Percentiles rank a stretch among this genome's conserved stretches.
Conservation (phyloP, 1,284 basidiomycete genomes). For the Tilletiopsis washingtonensis region DNA sequence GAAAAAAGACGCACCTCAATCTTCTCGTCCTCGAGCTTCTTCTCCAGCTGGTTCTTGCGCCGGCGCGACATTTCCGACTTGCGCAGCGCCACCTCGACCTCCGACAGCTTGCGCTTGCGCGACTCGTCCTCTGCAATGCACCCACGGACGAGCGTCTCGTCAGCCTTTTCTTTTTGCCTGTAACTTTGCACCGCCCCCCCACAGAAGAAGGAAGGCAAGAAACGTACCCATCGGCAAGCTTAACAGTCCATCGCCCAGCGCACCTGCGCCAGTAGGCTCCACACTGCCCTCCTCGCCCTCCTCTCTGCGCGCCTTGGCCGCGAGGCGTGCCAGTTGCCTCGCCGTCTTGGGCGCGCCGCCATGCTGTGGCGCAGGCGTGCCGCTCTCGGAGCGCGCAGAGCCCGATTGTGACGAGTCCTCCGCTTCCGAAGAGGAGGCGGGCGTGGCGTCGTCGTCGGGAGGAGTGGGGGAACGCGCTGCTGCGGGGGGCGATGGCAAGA, state of each 20-base stretch:
- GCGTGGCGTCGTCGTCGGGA: no score
- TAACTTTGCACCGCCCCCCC: not conserved
- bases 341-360: no score
- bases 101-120: constrained; percentile 71
- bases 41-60: constrained; percentile 74
- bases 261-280: no score
- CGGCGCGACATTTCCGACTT: constrained; percentile 78
- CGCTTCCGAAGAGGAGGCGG: no score
- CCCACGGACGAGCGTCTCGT: not conserved
- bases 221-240: not conserved
- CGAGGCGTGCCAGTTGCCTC: no score
- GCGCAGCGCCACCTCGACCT: constrained; percentile 69
- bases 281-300: no score
- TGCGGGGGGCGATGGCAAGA: no score
- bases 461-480: no score
- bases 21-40: constrained; percentile 87
- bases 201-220: not conserved
- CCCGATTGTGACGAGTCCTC: no score
- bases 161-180: not conserved
- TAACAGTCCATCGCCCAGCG: constrained; percentile 13
- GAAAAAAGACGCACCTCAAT: constrained; percentile 49
- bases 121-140: constrained; percentile 4
- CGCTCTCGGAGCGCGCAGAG: no score
- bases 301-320: no score
- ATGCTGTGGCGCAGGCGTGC: no score